phyloP scores from a whole-genome alignment of 2,329 filamentous ascomycete genomes.

The Fusarium sp. region DNA sequence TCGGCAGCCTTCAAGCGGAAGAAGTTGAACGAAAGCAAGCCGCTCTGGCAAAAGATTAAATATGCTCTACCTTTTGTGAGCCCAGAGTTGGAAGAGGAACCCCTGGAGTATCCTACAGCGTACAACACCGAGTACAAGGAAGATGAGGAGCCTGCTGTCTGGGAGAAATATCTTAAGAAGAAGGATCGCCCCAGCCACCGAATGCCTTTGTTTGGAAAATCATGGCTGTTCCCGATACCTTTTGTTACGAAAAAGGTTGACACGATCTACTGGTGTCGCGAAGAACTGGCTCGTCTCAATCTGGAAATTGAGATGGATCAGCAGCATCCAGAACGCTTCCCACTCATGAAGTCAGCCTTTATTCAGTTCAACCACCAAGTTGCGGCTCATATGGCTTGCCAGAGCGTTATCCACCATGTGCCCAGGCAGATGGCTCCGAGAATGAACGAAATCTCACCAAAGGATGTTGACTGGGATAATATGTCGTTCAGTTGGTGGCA shows the following conservation, averaged over 20 bases:
- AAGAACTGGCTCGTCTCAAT: constrained; percentile 88
- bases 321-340: constrained; percentile 84
- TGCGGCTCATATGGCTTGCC: constrained; percentile 97
- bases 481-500: constrained; percentile 98
- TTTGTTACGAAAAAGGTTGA: constrained; percentile 91
- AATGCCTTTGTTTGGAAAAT: constrained; percentile 71
- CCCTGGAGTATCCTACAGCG: constrained; percentile 71
- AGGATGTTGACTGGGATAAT: constrained; percentile 96
- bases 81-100: constrained; percentile 55
- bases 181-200: constrained; percentile 89
- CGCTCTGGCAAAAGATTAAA: constrained; percentile 66
- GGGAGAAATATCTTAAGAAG: constrained; percentile 85
- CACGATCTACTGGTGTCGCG: constrained; percentile 91
- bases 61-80: constrained; percentile 64
- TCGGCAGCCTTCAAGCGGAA: constrained; percentile 52
- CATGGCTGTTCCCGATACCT: constrained; percentile 84
- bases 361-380: constrained; percentile 99
- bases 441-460: constrained; percentile 91
- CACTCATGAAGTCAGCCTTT: constrained; percentile 95
- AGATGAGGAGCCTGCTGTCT: constrained; percentile 75
- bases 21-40: constrained; percentile 59
- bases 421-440: constrained; percentile 95
- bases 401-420: constrained; percentile 89
- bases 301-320: constrained; percentile 94
- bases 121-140: constrained; percentile 70